A percentile compares a stretch with the other conserved stretches of the same genome.
These are phyloP conservation scores for Zymoseptoria tritici DNA, from an alignment of 2,329 filamentous ascomycete species.

Conservation along the genomic window DNA sequence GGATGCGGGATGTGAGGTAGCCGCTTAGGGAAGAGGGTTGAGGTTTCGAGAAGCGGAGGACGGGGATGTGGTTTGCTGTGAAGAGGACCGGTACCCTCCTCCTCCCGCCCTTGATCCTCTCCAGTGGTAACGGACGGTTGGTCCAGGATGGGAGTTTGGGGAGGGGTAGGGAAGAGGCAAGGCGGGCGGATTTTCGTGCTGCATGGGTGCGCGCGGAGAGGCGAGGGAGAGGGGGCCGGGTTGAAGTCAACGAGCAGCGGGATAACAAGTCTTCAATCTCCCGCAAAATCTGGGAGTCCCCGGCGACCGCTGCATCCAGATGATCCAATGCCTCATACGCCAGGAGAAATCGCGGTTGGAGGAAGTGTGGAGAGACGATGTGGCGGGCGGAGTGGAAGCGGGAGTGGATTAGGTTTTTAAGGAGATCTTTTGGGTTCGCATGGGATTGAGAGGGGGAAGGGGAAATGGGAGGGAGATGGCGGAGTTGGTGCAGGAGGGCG, in stretches of 20 bases:
- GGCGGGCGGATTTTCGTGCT: no score
- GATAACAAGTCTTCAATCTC: constrained; percentile 24
- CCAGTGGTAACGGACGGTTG: constrained; percentile 22
- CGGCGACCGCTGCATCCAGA: constrained; percentile 35
- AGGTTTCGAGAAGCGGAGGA: constrained; percentile 60
- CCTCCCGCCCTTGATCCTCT: constrained; percentile 30
- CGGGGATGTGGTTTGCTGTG: constrained; percentile 51
- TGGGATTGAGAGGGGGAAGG: constrained; percentile 7
- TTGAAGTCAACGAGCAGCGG: constrained; percentile 18
- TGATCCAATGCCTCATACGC: constrained; percentile 55
- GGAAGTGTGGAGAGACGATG: constrained; percentile 52
- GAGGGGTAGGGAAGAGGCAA: not conserved
- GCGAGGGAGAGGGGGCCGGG: no score
- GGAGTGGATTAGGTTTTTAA: constrained; percentile 53
- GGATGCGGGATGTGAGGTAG: no score
- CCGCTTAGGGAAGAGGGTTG: constrained; percentile 54
- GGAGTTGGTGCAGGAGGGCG: constrained; percentile 55
- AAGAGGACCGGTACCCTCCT: constrained; percentile 50
- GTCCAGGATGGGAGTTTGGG: constrained; percentile 5
- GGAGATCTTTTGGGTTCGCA: constrained; percentile 12
- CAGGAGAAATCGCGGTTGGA: constrained; percentile 55
- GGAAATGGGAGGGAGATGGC: constrained; percentile 7
- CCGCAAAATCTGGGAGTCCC: constrained; percentile 22
- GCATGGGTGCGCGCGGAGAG: no score
- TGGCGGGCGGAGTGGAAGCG: constrained; percentile 55